These are phyloP conservation scores for Cutaneotrichosporon dermatis DNA, from an alignment of 1,284 basidiomycete genomes.

Conservation along the genomic window DNA sequence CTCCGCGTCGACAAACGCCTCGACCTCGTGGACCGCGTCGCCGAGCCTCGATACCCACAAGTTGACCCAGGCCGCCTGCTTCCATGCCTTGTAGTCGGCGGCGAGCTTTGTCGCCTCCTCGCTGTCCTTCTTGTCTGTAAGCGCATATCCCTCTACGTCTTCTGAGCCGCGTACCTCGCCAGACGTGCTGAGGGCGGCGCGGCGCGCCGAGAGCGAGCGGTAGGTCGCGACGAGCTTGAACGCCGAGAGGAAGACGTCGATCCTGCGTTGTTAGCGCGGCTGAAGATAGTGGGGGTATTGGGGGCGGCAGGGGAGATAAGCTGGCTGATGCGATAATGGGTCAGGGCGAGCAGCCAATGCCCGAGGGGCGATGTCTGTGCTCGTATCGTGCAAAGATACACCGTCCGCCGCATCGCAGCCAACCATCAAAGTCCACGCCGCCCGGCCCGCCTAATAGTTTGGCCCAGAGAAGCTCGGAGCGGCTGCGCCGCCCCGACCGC, in stretches of 20 bases:
- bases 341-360: too few relatives aligned
- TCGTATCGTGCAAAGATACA: not conserved
- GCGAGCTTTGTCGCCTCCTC: slow-evolving; percentile 18
- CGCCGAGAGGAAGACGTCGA: slow-evolving; percentile 40
- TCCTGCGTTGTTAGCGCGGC: slow-evolving; percentile 13
- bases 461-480: too few relatives aligned
- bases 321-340: too few relatives aligned
- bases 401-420: too few relatives aligned
- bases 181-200: slow-evolving; percentile 18
- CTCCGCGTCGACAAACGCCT: too few relatives aligned
- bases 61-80: slow-evolving; percentile 31
- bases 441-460: too few relatives aligned
- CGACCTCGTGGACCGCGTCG: too few relatives aligned
- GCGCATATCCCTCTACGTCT: slow-evolving; percentile 30
- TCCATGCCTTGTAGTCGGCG: slow-evolving; percentile 35
- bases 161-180: slow-evolving; percentile 20
- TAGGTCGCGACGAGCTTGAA: slow-evolving; percentile 30
- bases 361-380: not conserved
- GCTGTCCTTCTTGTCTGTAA: slow-evolving; percentile 21
- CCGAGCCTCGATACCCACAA: slow-evolving; percentile 20
- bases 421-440: not conserved
- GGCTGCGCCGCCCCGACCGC: not conserved
- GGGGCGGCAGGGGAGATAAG: too few relatives aligned
- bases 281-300: too few relatives aligned
- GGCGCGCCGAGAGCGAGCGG: slow-evolving; percentile 22